Percentiles rank a stretch among this genome's conserved stretches.
These are phyloP conservation scores for Dipodascus geniculatus DNA, from an alignment of 805 yeast genomes.

Conservation along the genomic window DNA sequence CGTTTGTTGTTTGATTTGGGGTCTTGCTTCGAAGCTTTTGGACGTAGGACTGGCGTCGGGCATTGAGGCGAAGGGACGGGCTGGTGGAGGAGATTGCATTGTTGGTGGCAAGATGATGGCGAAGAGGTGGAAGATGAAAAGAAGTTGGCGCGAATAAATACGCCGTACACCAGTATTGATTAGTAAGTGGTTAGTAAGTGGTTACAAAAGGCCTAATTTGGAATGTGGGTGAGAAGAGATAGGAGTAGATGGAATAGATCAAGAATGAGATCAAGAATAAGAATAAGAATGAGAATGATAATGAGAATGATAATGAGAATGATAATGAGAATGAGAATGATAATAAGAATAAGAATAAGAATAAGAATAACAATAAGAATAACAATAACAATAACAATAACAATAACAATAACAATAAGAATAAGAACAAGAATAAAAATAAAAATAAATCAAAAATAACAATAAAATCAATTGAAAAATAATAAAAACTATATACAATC, in stretches of 20 bases:
- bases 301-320: no score
- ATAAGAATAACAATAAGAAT: no score
- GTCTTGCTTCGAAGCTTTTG: slow-evolving; percentile 24
- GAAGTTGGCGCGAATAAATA: slow-evolving; percentile 25
- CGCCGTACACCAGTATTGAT: slow-evolving; percentile 17
- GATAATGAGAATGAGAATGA: no score
- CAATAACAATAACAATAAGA: no score
- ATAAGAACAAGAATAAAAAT: no score
- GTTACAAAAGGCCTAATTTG: neutral
- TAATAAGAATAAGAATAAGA: no score
- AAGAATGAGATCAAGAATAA: no score
- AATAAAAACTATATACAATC: neutral
- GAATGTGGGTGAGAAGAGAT: no score
- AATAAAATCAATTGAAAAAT: slow-evolving; percentile 1
- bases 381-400: no score
- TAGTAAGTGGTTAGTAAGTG: slow-evolving; percentile 31
- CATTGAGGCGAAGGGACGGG: slow-evolving; percentile 22
- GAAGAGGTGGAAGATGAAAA: neutral
- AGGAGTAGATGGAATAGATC: no score
- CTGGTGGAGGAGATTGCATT: slow-evolving; percentile 16
- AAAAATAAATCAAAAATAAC: slow-evolving; percentile 2
- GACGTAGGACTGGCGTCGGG: slow-evolving; percentile 15
- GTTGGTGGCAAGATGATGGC: neutral
- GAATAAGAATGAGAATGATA: no score
- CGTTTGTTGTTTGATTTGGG: slow-evolving; percentile 42